Conservation (phyloP, 176 grass and related monocot species). For the Phoenix roebelenii region DNA sequence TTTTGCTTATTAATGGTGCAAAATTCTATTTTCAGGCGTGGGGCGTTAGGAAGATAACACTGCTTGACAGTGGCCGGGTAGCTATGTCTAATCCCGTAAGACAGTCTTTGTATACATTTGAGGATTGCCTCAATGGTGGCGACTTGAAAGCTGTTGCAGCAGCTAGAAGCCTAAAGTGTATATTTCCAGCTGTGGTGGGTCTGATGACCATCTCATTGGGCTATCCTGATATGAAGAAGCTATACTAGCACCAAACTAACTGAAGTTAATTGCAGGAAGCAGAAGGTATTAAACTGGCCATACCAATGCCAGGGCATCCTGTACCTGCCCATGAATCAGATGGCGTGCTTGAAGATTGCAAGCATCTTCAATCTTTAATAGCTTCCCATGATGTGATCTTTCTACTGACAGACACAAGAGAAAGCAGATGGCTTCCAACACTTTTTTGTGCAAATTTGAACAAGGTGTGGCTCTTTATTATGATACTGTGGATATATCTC, state of each 20-base stretch:
- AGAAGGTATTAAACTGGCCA: slow-evolving; percentile 65
- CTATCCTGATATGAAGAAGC: too few relatives aligned
- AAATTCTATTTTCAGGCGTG: slow-evolving; percentile 53
- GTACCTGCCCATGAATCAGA: slow-evolving; percentile 54
- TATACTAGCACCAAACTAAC: neutral
- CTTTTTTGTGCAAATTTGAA: slow-evolving; percentile 69
- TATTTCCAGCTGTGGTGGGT: slow-evolving; percentile 72
- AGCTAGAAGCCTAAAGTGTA: slow-evolving; percentile 59
- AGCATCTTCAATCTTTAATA: slow-evolving; percentile 46
- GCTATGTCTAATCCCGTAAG: slow-evolving; percentile 62
- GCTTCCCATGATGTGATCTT: slow-evolving; percentile 77
- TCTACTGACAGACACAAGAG: slow-evolving; percentile 88
- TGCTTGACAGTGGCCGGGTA: slow-evolving; percentile 57
- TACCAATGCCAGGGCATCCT: slow-evolving; percentile 94
- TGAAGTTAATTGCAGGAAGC: slow-evolving; percentile 44
- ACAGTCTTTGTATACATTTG: slow-evolving; percentile 76
- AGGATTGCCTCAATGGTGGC: slow-evolving; percentile 63
- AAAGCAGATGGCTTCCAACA: slow-evolving; percentile 94
- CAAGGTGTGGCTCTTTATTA: slow-evolving; percentile 39
- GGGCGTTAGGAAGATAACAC: slow-evolving; percentile 78
- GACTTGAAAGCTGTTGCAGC: slow-evolving; percentile 63
- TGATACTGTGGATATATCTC: neutral
- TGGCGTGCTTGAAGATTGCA: slow-evolving; percentile 47
- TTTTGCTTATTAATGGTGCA: slow-evolving; percentile 11
- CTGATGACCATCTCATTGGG: neutral